Percentiles rank a stretch among this genome's conserved stretches.
Conservation (phyloP, 2,329 filamentous ascomycete genomes). For the Fusarium floridanum region DNA sequence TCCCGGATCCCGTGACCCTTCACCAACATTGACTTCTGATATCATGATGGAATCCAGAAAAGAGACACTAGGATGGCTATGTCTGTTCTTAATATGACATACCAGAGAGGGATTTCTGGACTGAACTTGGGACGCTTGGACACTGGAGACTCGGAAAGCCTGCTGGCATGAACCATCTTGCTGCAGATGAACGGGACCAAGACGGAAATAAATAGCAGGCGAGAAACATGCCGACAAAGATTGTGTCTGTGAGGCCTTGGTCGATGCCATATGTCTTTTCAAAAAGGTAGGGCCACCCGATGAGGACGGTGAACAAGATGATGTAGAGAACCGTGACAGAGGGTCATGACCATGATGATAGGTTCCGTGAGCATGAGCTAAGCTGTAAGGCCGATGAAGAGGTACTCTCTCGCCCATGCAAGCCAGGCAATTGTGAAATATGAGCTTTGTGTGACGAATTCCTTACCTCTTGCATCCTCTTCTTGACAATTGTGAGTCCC, state of each 20-base stretch:
- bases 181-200: constrained; percentile 50
- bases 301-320: constrained; percentile 65
- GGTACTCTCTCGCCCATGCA: too few species aligned
- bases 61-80: constrained; percentile 63
- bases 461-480: not conserved
- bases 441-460: too few species aligned
- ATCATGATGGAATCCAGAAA: constrained; percentile 48
- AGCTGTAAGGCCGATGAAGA: too few species aligned
- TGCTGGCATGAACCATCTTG: constrained; percentile 51
- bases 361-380: constrained; percentile 50
- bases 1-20: too few species aligned
- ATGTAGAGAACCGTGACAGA: constrained; percentile 65
- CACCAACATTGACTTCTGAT: too few species aligned
- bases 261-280: constrained; percentile 55
- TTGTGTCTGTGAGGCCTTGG: constrained; percentile 55
- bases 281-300: constrained; percentile 64
- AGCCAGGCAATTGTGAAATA: too few species aligned
- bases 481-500: not conserved
- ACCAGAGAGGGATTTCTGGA: constrained; percentile 68
- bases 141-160: constrained; percentile 26
- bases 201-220: constrained; percentile 49
- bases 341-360: constrained; percentile 55
- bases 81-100: constrained; percentile 61
- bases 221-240: constrained; percentile 58
- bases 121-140: constrained; percentile 56